Evolutionary conservation across 768 basidiomycete genomes (phyloP).

Genomic region (Pseudohyphozyma bogoriensis): DNA sequence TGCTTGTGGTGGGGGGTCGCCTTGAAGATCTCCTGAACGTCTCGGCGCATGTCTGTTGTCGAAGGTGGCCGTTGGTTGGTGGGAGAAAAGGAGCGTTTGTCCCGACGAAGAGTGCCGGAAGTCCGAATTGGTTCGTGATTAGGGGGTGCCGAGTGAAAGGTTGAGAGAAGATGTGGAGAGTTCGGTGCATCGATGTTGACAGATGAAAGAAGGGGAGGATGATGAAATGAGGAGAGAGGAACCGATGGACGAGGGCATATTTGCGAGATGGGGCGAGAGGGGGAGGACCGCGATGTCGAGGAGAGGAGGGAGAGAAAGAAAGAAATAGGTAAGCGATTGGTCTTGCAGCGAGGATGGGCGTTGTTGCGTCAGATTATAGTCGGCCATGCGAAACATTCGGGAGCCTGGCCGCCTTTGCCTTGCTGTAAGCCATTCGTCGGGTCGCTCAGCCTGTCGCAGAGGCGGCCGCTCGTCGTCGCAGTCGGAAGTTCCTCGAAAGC

Average conservation of each 20-base stretch:
- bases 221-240: too few relatives aligned
- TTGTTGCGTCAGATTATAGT: too few relatives aligned
- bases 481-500: too few relatives aligned
- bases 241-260: neutral
- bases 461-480: too few relatives aligned
- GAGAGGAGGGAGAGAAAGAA: neutral
- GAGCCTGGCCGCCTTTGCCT: too few relatives aligned
- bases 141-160: conserved; percentile 26
- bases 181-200: neutral
- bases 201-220: too few relatives aligned
- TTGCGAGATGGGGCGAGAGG: neutral
- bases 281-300: neutral
- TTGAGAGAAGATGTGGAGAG: neutral
- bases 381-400: too few relatives aligned
- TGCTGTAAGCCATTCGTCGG: too few relatives aligned
- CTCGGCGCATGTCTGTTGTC: conserved; percentile 97
- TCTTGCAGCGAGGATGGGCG: too few relatives aligned
- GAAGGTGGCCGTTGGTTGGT: conserved; percentile 36
- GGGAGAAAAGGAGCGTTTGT: conserved; percentile 36
- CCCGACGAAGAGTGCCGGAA: conserved; percentile 34
- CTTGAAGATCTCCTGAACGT: conserved; percentile 99
- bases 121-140: neutral
- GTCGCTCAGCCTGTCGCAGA: too few relatives aligned
- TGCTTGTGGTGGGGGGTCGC: conserved; percentile 99
- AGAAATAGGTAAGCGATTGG: neutral